phyloP scores from a whole-genome alignment of 192 early-diverging fungal species.

The Coemansia sp. region DNA sequence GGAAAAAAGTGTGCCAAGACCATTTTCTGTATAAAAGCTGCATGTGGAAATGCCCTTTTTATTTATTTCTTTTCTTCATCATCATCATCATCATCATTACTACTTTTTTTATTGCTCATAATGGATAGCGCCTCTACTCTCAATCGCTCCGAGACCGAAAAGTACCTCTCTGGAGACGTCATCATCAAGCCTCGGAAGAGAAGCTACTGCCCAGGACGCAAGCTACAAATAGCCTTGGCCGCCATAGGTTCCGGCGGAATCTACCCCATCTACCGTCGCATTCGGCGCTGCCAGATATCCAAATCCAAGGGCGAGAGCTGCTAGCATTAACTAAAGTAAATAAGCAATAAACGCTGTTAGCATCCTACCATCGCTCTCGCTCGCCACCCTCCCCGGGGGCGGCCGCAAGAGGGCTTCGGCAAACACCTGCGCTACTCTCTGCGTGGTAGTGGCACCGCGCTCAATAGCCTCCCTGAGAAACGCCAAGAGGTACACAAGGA shows the following conservation, averaged over 20 bases:
- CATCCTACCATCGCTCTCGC: not conserved
- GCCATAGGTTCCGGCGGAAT: slow-evolving; percentile 22
- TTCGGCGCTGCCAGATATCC: slow-evolving; percentile 33
- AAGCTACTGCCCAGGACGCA: not conserved
- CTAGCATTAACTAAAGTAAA: slow-evolving; percentile 11
- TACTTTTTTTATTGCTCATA: not conserved
- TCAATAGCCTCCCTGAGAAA: slow-evolving; percentile 68
- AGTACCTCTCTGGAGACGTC: slow-evolving; percentile 1
- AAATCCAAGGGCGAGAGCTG: not conserved
- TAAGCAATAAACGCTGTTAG: slow-evolving; percentile 15
- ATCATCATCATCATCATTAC: not conserved
- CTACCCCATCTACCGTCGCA: slow-evolving; percentile 22
- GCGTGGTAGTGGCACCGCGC: slow-evolving; percentile 30
- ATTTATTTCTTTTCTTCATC: not conserved
- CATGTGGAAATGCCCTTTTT: not conserved
- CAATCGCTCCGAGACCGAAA: slow-evolving; percentile 2
- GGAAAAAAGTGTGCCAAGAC: not conserved
- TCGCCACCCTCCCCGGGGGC: not conserved
- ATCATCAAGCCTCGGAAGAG: slow-evolving; percentile 1
- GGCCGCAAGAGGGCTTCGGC: slow-evolving; percentile 29
- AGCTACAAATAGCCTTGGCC: slow-evolving; percentile 12
- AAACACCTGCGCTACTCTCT: slow-evolving; percentile 37
- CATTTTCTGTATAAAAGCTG: not conserved
- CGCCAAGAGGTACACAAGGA: slow-evolving; percentile 76
- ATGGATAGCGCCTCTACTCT: slow-evolving; percentile 9